These are phyloP conservation scores for Fragaria nilgerrensis DNA, from an alignment of 306 rosid genomes.

Conservation along the genomic window DNA sequence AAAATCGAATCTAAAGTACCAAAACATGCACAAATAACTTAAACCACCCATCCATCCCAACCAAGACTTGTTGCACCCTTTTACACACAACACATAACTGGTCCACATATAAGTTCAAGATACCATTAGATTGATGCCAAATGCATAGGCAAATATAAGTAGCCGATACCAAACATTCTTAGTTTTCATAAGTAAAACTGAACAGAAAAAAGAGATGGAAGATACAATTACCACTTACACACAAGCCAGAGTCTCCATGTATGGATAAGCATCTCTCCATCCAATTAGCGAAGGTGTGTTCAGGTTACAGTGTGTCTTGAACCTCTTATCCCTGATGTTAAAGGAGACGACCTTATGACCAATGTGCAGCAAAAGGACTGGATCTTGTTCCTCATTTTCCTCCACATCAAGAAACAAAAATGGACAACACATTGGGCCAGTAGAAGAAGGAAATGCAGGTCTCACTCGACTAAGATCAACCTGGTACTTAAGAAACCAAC, in stretches of 20 bases:
- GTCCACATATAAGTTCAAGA: not conserved
- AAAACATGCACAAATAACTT: not conserved
- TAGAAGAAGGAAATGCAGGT: not conserved
- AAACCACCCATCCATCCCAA: not conserved
- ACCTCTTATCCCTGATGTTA: not conserved
- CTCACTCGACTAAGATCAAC: not conserved
- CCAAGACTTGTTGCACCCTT: not conserved
- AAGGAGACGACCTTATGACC: not conserved
- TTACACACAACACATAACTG: not conserved
- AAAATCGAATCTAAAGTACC: not conserved
- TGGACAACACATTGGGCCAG: not conserved
- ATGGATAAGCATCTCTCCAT: not conserved
- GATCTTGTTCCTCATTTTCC: not conserved
- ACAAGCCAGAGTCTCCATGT: constrained; percentile 5
- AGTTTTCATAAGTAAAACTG: not conserved
- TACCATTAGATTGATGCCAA: not conserved
- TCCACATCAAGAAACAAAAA: not conserved
- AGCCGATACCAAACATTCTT: not conserved
- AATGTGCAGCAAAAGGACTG: constrained; percentile 4
- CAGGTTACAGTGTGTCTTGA: not conserved
- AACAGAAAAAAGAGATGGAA: not conserved
- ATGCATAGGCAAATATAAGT: not conserved
- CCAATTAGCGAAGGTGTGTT: not conserved
- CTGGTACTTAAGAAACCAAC: constrained; percentile 25
- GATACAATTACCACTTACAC: not conserved